Evolutionary conservation across 306 rosid species (phyloP).

Genomic region (Astragalus membranaceus): DNA sequence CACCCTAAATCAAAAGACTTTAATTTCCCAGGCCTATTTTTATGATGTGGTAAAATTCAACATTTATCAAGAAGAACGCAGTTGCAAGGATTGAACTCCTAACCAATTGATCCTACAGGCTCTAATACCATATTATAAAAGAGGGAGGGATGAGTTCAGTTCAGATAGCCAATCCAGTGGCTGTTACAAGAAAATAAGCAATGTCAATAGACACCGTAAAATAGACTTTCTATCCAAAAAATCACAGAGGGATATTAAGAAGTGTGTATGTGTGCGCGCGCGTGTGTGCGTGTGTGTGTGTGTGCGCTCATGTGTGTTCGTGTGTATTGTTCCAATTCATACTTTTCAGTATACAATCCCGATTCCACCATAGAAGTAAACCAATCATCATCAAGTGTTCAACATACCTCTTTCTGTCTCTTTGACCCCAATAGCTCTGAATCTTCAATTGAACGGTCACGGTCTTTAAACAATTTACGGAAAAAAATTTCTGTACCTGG

Average conservation of each 20-base stretch:
- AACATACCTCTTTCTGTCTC: constrained; percentile 75
- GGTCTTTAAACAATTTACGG: constrained; percentile 84
- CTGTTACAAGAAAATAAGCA: constrained; percentile 3
- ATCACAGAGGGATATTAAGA: background rate
- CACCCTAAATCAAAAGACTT: background rate
- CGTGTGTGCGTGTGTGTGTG: too few species aligned
- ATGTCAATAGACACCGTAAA: constrained; percentile 1
- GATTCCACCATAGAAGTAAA: constrained; percentile 16
- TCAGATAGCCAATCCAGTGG: background rate
- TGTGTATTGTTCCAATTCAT: background rate
- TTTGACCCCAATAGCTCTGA: constrained; percentile 84
- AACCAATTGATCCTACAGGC: background rate
- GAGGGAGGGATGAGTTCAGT: background rate
- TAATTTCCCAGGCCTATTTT: background rate
- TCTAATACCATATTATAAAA: background rate
- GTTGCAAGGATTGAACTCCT: background rate
- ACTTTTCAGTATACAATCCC: background rate
- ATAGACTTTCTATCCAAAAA: background rate
- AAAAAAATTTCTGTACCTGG: constrained; percentile 93
- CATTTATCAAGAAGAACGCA: background rate
- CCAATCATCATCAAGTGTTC: constrained; percentile 7
- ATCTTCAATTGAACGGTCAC: constrained; percentile 93
- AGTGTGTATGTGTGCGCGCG: too few species aligned
- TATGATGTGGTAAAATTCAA: background rate
- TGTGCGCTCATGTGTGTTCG: too few species aligned